Conservation (phyloP, 768 basidiomycete species). For the Xerocomellus intermedius region DNA sequence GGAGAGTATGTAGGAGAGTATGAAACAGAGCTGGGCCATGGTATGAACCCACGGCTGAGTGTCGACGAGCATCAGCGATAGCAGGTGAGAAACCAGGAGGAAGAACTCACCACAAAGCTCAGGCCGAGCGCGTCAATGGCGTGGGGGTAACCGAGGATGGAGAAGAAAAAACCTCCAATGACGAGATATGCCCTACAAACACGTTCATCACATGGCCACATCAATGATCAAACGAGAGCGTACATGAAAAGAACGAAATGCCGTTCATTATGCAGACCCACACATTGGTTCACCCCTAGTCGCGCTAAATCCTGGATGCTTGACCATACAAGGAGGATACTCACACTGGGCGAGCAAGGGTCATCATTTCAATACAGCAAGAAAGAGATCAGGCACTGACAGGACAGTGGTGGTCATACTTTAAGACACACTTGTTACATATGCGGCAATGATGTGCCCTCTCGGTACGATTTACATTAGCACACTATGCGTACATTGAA, state of each 20-base stretch:
- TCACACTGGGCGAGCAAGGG: constrained; percentile 35
- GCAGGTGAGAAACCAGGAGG: background rate
- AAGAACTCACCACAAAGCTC: constrained; percentile 39
- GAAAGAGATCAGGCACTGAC: constrained; percentile 45
- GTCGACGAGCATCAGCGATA: background rate
- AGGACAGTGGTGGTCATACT: constrained; percentile 91
- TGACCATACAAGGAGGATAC: constrained; percentile 14
- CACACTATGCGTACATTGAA: background rate
- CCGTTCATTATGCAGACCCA: constrained; percentile 92
- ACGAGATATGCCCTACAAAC: constrained; percentile 73
- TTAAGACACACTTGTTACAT: constrained; percentile 86
- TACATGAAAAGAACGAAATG: constrained; percentile 96
- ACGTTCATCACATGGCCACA: background rate
- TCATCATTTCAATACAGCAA: background rate
- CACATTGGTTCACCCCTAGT: constrained; percentile 95
- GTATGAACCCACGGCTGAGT: constrained; percentile 51
- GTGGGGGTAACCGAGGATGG: constrained; percentile 59
- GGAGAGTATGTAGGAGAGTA: constrained; percentile 74
- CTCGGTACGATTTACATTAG: constrained; percentile 40
- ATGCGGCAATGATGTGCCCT: constrained; percentile 92
- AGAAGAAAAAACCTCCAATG: constrained; percentile 60
- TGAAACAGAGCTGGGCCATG: constrained; percentile 67
- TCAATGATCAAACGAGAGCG: constrained; percentile 21
- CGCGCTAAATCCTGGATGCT: constrained; percentile 1
- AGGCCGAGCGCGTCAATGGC: constrained; percentile 60